phyloP scores from a whole-genome alignment of 2,329 filamentous ascomycete species.

The Chalara sp. region DNA sequence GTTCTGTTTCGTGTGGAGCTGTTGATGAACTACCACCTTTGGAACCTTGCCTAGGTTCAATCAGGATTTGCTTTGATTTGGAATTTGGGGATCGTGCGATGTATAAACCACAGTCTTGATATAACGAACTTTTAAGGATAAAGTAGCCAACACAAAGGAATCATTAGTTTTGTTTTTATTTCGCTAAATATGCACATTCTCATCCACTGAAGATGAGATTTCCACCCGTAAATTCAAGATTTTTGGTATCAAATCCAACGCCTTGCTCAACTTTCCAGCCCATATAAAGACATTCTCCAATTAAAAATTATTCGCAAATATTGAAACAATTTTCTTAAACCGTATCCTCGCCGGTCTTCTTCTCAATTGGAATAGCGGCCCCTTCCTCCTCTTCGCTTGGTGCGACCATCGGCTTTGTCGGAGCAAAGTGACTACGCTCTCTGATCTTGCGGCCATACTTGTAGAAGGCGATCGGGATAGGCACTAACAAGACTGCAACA shows the following conservation, averaged over 20 bases:
- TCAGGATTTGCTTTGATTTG: too few species aligned
- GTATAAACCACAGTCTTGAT: too few species aligned
- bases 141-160: too few species aligned
- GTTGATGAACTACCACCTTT: too few species aligned
- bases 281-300: not conserved
- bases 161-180: too few species aligned
- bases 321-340: not conserved
- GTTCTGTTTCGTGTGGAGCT: too few species aligned
- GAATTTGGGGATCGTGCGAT: too few species aligned
- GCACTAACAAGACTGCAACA: constrained; percentile 49
- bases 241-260: not conserved
- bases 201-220: too few species aligned
- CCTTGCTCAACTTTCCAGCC: not conserved
- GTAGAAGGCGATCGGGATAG: constrained; percentile 58
- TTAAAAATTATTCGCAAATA: not conserved
- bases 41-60: too few species aligned
- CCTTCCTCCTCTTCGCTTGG: not conserved
- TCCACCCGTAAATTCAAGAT: too few species aligned
- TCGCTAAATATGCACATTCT: too few species aligned
- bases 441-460: constrained; percentile 53
- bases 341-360: constrained; percentile 1
- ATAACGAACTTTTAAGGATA: too few species aligned
- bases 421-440: constrained; percentile 47
- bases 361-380: not conserved
- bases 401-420: constrained; percentile 28